Base-by-base conservation (phyloP, 768 basidiomycete species). In the Rhizopogon vesiculosus region DNA sequence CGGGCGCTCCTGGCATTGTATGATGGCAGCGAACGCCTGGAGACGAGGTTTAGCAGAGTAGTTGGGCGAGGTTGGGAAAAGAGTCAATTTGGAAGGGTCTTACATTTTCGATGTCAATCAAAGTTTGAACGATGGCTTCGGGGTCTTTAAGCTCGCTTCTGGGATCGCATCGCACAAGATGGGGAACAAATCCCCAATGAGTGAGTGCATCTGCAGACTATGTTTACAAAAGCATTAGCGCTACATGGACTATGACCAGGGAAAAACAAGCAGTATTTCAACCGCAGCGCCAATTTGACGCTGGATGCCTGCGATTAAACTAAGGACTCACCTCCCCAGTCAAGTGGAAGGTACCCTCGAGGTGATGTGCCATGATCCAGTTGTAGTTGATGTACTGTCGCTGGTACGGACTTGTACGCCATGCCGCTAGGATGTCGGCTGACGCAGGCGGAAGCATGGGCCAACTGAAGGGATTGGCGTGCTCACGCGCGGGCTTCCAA, bases 391-490 rank as follows among this genome's bases (percentile, higher is more conserved):
- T 56, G 6, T 72, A 52, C 44, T 70, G 68, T 18, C 60, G 60
- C 45, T 70, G 66, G 40, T 62, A 15, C 7, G 38, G 55, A 3
- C 56, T 64, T 10, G 66, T 61, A 43, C 57, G 59, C 68, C 68
- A 69, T 2, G 62, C 18, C 3, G 48, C 59, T 43, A 71, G 58
- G n/a, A 70, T 65, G 13, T 70, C 69, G 15, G 63, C 61, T 7
- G 68, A 61, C 18, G 31, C 58, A 0, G 42, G 0, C 2, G 69
- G 69, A 2, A 71, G 63, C 66, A 72, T 66, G 0, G 69, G 69
- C 68, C 70, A 69, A 8, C 60, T 63, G 55, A 70, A 72, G 0
- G 69, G 69, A 35, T 66, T 70, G 0, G 70, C 64, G 15, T 72
- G 71, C 42, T 70, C 55, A 13, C 69, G 63, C 2, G 69, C 60